phyloP scores from a whole-genome alignment of 352 stramenopile genomes.

The Phytophthora pinifolia region DNA sequence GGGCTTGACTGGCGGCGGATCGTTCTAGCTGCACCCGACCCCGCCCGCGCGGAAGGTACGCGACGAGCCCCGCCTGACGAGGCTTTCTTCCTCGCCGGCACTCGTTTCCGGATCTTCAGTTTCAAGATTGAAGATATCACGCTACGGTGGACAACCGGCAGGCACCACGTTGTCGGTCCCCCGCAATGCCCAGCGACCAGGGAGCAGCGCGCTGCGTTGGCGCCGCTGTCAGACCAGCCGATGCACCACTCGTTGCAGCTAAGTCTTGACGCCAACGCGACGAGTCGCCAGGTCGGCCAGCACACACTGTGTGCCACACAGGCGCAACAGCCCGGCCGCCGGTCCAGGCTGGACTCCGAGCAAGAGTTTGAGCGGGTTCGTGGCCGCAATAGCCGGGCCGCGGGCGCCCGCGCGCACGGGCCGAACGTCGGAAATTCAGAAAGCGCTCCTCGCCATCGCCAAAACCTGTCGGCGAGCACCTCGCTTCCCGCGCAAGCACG shows the following conservation, averaged over 20 bases:
- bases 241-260: neutral
- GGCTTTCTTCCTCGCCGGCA: conserved; percentile 9
- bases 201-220: neutral
- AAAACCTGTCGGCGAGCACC: neutral
- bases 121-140: conserved; percentile 21
- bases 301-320: conserved; percentile 1
- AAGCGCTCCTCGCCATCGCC: neutral
- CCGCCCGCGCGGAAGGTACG: conserved; percentile 5
- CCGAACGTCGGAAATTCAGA: conserved; percentile 19
- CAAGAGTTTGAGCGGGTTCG: conserved; percentile 21
- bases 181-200: conserved; percentile 1
- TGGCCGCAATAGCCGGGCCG: conserved; percentile 14
- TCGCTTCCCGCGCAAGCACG: too few species aligned
- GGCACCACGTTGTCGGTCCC: conserved; percentile 6
- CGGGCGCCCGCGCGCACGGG: neutral
- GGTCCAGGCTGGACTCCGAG: neutral
- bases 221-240: conserved; percentile 13
- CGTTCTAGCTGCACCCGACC: conserved; percentile 20
- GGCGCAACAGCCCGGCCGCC: neutral
- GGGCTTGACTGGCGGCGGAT: too few species aligned
- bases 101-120: conserved; percentile 28
- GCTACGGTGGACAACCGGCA: too few species aligned
- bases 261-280: neutral
- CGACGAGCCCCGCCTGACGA: conserved; percentile 20
- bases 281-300: conserved; percentile 12